These are phyloP conservation scores for Hortaea sp. DNA, from an alignment of 2,329 filamentous ascomycete species.

Conservation along the genomic window DNA sequence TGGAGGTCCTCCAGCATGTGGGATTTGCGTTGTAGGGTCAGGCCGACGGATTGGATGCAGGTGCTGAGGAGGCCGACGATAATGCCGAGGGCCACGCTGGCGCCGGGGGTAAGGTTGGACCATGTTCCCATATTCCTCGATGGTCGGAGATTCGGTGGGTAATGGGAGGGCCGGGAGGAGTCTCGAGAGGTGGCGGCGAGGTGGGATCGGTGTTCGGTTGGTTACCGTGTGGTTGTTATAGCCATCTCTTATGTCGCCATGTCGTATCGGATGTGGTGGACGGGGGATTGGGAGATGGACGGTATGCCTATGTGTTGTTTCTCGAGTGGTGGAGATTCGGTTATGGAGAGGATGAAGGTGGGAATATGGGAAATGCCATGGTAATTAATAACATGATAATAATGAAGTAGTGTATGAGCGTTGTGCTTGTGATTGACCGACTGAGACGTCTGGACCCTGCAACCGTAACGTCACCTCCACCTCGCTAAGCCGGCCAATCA, in stretches of 20 bases:
- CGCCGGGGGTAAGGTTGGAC: slow-evolving; percentile 27
- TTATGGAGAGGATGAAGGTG: neutral
- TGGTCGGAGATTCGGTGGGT: too few relatives aligned
- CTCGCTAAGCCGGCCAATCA: neutral
- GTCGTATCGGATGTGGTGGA: neutral
- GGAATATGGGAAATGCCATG: neutral
- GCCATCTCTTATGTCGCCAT: neutral
- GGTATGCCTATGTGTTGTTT: neutral
- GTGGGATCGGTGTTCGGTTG: neutral
- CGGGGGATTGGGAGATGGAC: neutral
- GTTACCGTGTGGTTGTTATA: neutral
- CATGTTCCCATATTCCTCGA: slow-evolving; percentile 5
- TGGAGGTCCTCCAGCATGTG: slow-evolving; percentile 97
- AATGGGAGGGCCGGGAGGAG: too few relatives aligned
- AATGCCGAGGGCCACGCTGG: slow-evolving; percentile 55
- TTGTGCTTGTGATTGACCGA: neutral
- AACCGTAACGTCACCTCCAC: neutral
- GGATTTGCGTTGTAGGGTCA: slow-evolving; percentile 95
- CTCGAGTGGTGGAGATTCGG: neutral
- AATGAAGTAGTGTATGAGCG: neutral
- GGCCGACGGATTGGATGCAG: slow-evolving; percentile 84
- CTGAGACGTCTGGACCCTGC: neutral
- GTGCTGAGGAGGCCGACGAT: slow-evolving; percentile 88
- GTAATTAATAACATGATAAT: neutral
- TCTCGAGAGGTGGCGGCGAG: neutral